Evolutionary conservation across 2,329 filamentous ascomycete genomes (phyloP), one percentile per base, ranked within the genome.

Genomic region (Fusarium napiforme): DNA sequence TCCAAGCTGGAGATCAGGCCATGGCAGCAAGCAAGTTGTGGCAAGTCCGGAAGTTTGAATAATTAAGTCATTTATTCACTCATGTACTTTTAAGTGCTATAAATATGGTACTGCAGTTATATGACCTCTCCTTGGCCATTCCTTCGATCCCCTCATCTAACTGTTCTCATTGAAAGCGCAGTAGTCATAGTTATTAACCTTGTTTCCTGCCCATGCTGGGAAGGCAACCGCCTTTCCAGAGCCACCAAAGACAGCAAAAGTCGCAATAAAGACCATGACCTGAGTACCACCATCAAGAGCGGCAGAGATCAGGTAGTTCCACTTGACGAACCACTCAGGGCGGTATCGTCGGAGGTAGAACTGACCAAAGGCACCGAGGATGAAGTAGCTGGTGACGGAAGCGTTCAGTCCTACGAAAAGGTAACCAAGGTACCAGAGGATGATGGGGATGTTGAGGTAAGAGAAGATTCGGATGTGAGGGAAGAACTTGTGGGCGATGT

Each of bases 121-220:
- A 37, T 18, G 9, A 4, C 36, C 16, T 37, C 36, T 37, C 36
- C 36, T 37, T 18, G 7, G 36, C 16, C 16, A 37, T 37, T 37
- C 36, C 36, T 10, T 18, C 16, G 1, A 9, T 4, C 36, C 9
- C 9, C 16, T 37, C 16, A 37, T 18, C 36, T 52, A 52, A 6
- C 34, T 53, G 23, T 53, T 53, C 14, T 9, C 23, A 5, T 64
- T 69, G 3, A n/a, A 69, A 2, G n/a, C 28, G 2, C 65, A 69
- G 36, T 69, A 69, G 15, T 69, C 67, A 30, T 5, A 69, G 18
- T 69, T 69, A 1, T 69, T 5, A 0, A 63, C 7, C 43, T 87
- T 87, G 46, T 89, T 89, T 0, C 87, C 87, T 83, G 86, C 88
- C 87, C 87, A 89, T 1, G 72, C 76, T 0, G 87, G 87, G 70